These are phyloP conservation scores for Globisporangium orthogonon DNA, from an alignment of 352 stramenopile species.

Conservation along the genomic window DNA sequence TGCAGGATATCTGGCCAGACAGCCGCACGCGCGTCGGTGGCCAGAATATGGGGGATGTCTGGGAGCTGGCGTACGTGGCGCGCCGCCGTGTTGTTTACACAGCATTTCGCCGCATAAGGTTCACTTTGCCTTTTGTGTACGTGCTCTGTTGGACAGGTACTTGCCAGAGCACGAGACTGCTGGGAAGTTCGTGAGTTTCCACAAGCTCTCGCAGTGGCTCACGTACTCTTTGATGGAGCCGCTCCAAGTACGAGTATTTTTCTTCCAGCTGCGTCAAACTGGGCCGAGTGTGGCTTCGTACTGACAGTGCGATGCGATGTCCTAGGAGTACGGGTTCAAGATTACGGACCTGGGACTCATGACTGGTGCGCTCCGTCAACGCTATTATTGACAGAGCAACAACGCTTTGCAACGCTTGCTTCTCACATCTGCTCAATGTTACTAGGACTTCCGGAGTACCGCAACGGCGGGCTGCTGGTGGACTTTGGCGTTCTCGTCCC, in stretches of 20 bases:
- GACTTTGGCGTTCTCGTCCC: constrained; percentile 75
- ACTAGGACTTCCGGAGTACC: constrained; percentile 60
- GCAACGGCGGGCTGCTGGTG: constrained; percentile 77
- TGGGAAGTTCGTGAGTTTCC: constrained; percentile 75
- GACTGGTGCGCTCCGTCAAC: constrained; percentile 19
- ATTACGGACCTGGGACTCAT: constrained; percentile 73
- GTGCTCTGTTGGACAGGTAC: constrained; percentile 21
- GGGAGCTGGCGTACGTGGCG: constrained; percentile 51
- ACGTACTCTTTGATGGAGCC: constrained; percentile 88
- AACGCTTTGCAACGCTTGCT: not conserved
- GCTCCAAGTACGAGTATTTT: constrained; percentile 27
- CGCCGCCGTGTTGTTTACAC: no score
- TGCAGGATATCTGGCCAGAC: constrained; percentile 82
- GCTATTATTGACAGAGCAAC: not conserved
- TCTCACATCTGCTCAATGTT: constrained; percentile 7
- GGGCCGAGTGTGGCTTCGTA: not conserved
- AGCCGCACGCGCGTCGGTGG: constrained; percentile 63
- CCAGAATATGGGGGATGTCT: constrained; percentile 84
- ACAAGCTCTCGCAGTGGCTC: constrained; percentile 88
- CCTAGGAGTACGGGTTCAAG: constrained; percentile 59
- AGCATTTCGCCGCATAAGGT: not conserved
- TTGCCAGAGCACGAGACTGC: constrained; percentile 37
- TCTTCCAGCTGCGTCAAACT: not conserved
- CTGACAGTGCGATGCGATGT: not conserved
- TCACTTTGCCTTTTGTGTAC: not conserved